Percentiles rank a stretch among this genome's conserved stretches.
Evolutionary conservation across 2,329 filamentous ascomycete species (phyloP).

Genomic region (Neurospora crassa): DNA sequence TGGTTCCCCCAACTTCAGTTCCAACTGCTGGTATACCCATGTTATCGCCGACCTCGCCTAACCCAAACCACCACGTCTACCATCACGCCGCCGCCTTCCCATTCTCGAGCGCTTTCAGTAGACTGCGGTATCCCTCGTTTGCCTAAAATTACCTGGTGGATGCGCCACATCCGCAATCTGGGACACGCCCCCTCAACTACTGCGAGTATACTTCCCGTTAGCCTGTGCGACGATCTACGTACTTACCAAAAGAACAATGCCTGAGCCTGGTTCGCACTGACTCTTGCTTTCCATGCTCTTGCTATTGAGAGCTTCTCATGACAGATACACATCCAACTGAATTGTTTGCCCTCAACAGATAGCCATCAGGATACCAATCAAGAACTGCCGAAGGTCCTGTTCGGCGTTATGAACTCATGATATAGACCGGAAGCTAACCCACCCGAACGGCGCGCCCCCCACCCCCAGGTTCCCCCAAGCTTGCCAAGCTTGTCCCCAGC

Average conservation of each 20-base stretch:
- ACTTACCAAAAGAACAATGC: neutral
- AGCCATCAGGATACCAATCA: neutral
- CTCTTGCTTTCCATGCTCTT: neutral
- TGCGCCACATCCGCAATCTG: neutral
- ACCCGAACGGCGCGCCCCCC: neutral
- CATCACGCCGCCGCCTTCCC: neutral
- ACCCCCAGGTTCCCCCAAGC: neutral
- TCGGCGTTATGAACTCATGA: neutral
- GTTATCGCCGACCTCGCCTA: neutral
- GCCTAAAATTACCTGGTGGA: neutral
- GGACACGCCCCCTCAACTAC: neutral
- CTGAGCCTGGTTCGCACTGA: neutral
- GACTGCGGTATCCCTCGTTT: neutral
- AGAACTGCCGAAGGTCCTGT: neutral
- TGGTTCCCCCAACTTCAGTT: neutral
- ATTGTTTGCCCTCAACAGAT: neutral
- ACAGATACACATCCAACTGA: neutral
- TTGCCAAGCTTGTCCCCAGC: neutral
- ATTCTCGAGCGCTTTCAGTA: neutral
- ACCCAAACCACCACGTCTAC: neutral
- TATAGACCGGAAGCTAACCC: neutral
- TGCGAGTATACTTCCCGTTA: neutral
- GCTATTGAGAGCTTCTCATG: neutral
- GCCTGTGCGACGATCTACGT: neutral
- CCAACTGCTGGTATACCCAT: neutral